Evolutionary conservation across 2,329 filamentous ascomycete species (phyloP), one percentile per base, ranked within the genome.

Genomic region (Penicillium capsulatum): DNA sequence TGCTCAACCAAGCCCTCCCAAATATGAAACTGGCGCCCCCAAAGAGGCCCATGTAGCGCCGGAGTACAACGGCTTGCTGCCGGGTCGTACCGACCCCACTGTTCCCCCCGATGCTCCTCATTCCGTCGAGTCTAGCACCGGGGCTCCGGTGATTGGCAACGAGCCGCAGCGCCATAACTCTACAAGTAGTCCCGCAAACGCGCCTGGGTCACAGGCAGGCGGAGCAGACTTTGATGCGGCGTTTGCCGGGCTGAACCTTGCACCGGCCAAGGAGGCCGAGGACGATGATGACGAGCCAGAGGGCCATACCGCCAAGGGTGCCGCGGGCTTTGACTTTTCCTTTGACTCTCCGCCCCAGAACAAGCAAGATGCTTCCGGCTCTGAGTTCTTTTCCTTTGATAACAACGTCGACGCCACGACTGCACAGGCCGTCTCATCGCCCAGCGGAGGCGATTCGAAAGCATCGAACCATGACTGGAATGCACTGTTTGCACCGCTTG

Each of bases 401-500:
- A 54, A 57, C 36, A 58, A 59, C 33, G 47, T 47, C 11, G 41
- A 50, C 16, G 46, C 54, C 14, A 41, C 58, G 1, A 41, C 60
- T 20, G 45, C 81, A 54, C 75, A 48, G 28, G 50, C 60, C 16
- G 48, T 64, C n/a, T 39, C 63, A 29, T 50, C 67, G 38, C 60
- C 70, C 38, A 59, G 63, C 31, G 60, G 68, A 42, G 59, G 64
- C 33, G 60, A 62, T 31, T 50, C 65, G 30, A 65, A 67, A 44
- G 59, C 64, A 16, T 60, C 65, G 2, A 64, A 69, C 22, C 85
- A 94, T 53, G 91, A 97, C 63, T 97, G 92, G 92, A 91, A 97
- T 58, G 85, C 88, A 27, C 87, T 97, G 39, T 97, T 97, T 67
- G 84, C 86, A 2, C 83, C 83, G 17, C 71, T 94, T 6, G 85